These are phyloP conservation scores for Ustilago lituana DNA, from an alignment of 1,284 basidiomycete species.

Conservation along the genomic window DNA sequence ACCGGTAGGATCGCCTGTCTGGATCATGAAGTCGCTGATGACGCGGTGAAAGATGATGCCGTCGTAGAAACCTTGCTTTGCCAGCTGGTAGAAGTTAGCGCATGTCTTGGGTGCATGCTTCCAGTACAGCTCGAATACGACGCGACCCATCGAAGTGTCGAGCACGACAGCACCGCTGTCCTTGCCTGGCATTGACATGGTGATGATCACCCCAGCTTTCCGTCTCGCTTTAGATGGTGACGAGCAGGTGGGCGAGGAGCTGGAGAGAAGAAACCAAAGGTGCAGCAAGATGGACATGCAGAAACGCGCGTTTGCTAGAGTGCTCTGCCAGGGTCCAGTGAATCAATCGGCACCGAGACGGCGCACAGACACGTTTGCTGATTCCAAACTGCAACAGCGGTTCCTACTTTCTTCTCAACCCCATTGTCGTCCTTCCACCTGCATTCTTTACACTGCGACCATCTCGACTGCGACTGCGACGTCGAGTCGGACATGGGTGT, in stretches of 20 bases:
- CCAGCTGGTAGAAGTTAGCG: constrained; percentile 61
- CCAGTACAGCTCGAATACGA: constrained; percentile 63
- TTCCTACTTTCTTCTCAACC: constrained; percentile 5
- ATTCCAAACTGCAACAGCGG: constrained; percentile 3
- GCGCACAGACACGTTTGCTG: constrained; percentile 24
- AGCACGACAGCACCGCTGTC: constrained; percentile 50
- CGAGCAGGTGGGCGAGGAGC: constrained; percentile 3
- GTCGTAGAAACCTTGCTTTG: constrained; percentile 63
- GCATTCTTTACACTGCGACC: too few relatives aligned
- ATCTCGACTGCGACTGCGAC: not conserved
- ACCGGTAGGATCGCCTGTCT: constrained; percentile 95
- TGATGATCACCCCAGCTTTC: too few relatives aligned
- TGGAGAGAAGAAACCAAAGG: too few relatives aligned
- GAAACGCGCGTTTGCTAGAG: not conserved
- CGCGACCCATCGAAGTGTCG: constrained; percentile 60
- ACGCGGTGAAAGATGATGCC: constrained; percentile 91
- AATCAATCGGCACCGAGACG: constrained; percentile 23
- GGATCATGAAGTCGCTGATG: constrained; percentile 99
- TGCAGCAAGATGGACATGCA: not conserved
- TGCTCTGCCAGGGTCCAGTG: constrained; percentile 28
- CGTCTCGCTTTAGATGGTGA: too few relatives aligned
- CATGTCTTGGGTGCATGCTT: constrained; percentile 61
- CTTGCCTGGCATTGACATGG: constrained; percentile 43
- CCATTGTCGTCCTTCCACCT: constrained; percentile 1
- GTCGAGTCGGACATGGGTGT: too few relatives aligned